Conservation (phyloP, 331 rosid genomes). For the Cydonia oblonga region DNA sequence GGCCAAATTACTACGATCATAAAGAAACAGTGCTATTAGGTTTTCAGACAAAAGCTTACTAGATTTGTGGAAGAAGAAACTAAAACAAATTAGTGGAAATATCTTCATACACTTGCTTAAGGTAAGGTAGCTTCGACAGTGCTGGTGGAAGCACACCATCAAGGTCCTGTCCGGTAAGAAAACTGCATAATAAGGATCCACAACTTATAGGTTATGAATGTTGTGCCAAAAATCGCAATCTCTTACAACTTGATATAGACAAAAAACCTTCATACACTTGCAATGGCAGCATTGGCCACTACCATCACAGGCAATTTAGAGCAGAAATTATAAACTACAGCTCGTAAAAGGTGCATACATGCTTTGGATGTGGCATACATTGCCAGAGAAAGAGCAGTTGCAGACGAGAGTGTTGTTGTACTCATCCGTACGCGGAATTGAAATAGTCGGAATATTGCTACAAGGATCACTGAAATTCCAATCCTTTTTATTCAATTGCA, state of each 20-base stretch:
- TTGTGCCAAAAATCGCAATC: background rate
- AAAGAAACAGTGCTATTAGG: background rate
- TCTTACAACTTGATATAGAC: no score
- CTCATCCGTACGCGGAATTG: background rate
- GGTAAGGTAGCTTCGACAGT: conserved; percentile 14
- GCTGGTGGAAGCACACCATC: conserved; percentile 27
- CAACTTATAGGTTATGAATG: background rate
- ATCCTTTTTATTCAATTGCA: conserved; percentile 21
- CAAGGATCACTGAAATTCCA: conserved; percentile 27
- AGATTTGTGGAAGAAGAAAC: background rate
- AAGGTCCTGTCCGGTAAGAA: conserved; percentile 21
- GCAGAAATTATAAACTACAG: no score
- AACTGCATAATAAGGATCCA: conserved; percentile 4
- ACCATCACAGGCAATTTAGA: no score
- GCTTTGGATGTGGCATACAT: conserved; percentile 17
- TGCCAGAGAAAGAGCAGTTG: conserved; percentile 20
- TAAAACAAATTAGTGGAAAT: background rate
- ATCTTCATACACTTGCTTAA: conserved; percentile 11
- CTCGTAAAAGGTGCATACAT: conserved; percentile 1
- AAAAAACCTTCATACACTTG: no score
- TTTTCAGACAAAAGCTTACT: background rate
- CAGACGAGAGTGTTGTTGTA: conserved; percentile 17
- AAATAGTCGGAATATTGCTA: conserved; percentile 11
- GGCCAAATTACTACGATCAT: conserved; percentile 14
- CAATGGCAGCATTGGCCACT: no score